These are phyloP conservation scores for Obba rivulosa DNA, from an alignment of 768 basidiomycete genomes.

Conservation along the genomic window DNA sequence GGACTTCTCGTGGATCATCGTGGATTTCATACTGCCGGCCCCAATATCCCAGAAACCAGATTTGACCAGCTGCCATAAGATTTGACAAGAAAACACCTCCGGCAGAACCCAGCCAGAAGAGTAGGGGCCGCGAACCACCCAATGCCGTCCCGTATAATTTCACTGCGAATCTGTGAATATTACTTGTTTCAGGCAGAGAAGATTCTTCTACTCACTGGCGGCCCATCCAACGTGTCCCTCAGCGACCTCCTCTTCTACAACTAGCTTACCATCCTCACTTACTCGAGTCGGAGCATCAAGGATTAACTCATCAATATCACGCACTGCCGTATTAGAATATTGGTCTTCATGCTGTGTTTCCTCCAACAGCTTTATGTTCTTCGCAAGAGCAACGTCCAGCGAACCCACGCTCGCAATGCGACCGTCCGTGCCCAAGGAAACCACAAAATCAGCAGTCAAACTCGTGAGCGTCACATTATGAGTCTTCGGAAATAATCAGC, in stretches of 20 bases:
- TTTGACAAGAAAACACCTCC: constrained; percentile 19
- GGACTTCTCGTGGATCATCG: constrained; percentile 27
- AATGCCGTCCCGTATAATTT: constrained; percentile 22
- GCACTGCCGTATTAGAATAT: constrained; percentile 21
- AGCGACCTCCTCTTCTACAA: constrained; percentile 58
- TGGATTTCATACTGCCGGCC: constrained; percentile 34
- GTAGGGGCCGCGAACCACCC: constrained; percentile 20
- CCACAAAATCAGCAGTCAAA: constrained; percentile 50
- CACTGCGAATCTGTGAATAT: too few species aligned
- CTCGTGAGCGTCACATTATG: constrained; percentile 49
- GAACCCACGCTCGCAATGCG: constrained; percentile 44
- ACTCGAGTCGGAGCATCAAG: constrained; percentile 9
- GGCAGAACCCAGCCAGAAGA: constrained; percentile 26
- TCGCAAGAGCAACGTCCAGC: constrained; percentile 40
- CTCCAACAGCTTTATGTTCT: constrained; percentile 29
- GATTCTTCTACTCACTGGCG: constrained; percentile 23
- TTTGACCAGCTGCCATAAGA: constrained; percentile 23
- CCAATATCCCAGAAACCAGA: constrained; percentile 43
- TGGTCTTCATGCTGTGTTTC: constrained; percentile 20
- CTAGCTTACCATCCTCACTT: constrained; percentile 47
- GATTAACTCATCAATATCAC: constrained; percentile 17
- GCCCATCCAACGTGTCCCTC: constrained; percentile 53
- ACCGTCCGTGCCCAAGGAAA: constrained; percentile 52
- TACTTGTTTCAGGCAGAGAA: neutral
- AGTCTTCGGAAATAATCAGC: constrained; percentile 26